Conservation (phyloP, 2,329 filamentous ascomycete genomes). For the Dryadomyces sulphureus region DNA sequence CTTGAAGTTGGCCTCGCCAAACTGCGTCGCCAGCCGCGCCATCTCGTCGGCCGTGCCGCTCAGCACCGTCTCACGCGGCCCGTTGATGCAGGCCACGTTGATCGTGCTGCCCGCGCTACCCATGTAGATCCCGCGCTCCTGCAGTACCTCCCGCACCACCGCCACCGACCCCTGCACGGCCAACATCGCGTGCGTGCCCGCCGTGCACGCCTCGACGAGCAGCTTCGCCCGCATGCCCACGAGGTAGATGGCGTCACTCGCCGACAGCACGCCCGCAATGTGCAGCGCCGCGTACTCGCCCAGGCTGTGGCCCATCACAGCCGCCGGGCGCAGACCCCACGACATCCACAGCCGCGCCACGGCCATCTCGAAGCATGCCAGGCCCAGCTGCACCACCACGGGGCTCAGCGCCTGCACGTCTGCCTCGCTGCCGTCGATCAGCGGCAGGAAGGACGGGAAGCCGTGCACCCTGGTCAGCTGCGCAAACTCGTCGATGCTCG, state of each 20-base stretch:
- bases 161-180: constrained; percentile 32
- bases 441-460: constrained; percentile 41
- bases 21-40: constrained; percentile 24
- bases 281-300: constrained; percentile 63
- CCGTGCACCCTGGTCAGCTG: constrained; percentile 32
- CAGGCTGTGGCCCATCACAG: constrained; percentile 47
- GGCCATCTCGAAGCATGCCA: constrained; percentile 42
- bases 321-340: constrained; percentile 39
- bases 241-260: constrained; percentile 55
- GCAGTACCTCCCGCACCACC: constrained; percentile 36
- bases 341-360: constrained; percentile 39
- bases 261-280: constrained; percentile 55
- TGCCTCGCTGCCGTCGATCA: constrained; percentile 29
- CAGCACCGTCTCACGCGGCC: constrained; percentile 61
- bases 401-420: constrained; percentile 32
- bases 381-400: constrained; percentile 36
- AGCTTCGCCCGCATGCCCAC: constrained; percentile 54
- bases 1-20: constrained; percentile 22
- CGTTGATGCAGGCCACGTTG: constrained; percentile 59
- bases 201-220: constrained; percentile 48
- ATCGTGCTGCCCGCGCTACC: constrained; percentile 19
- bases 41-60: constrained; percentile 28
- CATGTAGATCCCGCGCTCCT: constrained; percentile 14
- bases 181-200: constrained; percentile 48
- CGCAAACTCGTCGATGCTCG: constrained; percentile 42